Conservation (phyloP, 2,329 filamentous ascomycete species). For the Sarocladiaceae sp. region DNA sequence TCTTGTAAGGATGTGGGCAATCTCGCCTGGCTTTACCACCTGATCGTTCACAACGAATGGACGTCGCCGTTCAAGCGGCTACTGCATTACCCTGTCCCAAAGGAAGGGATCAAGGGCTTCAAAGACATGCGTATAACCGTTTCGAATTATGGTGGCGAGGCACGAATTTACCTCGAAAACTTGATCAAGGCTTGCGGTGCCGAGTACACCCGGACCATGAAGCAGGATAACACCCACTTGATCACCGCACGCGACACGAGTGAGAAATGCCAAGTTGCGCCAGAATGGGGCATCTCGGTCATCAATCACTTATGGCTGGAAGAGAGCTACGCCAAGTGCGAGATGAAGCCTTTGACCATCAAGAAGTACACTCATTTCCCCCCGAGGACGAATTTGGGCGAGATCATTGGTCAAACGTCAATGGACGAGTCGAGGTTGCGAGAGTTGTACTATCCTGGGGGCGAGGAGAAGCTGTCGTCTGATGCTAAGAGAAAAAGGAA, state of each 20-base stretch:
- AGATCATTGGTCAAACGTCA: conserved; percentile 85
- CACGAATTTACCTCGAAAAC: conserved; percentile 89
- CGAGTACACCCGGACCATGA: conserved; percentile 91
- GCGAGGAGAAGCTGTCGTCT: conserved; percentile 38
- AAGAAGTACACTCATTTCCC: conserved; percentile 84
- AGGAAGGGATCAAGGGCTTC: conserved; percentile 75
- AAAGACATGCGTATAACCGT: conserved; percentile 74
- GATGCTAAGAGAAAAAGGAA: conserved; percentile 44
- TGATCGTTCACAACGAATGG: conserved; percentile 87
- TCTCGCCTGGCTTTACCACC: conserved; percentile 86
- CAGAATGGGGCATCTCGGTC: conserved; percentile 87
- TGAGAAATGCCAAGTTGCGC: conserved; percentile 89
- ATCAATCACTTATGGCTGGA: conserved; percentile 97
- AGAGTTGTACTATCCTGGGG: conserved; percentile 66
- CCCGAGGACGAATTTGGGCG: conserved; percentile 81
- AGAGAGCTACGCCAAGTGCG: conserved; percentile 90
- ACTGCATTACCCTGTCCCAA: conserved; percentile 84
- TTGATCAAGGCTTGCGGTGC: conserved; percentile 80
- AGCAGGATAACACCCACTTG: conserved; percentile 90
- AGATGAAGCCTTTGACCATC: conserved; percentile 67
- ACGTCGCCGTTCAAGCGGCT: conserved; percentile 78
- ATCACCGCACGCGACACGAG: conserved; percentile 86
- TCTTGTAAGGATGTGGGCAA: conserved; percentile 83
- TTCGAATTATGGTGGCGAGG: conserved; percentile 95
- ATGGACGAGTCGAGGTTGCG: conserved; percentile 62